Percentiles rank a stretch among this genome's conserved stretches.
These are phyloP conservation scores for Rhizoctonia solani DNA, from an alignment of 1,284 basidiomycete species.

Conservation along the genomic window DNA sequence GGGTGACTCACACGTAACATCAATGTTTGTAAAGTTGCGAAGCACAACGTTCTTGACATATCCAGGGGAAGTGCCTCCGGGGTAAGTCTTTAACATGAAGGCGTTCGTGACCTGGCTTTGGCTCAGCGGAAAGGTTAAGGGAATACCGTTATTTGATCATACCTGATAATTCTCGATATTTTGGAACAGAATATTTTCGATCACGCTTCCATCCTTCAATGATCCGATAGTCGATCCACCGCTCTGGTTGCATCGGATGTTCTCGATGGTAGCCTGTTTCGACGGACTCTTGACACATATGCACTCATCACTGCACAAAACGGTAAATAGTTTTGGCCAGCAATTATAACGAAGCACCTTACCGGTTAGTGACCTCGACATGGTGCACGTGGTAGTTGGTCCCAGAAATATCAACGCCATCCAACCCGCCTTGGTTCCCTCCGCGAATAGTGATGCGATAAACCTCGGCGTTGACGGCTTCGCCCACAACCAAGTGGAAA, in stretches of 20 bases:
- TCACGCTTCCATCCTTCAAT: conserved; percentile 45
- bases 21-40: conserved; percentile 43
- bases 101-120: conserved; percentile 1
- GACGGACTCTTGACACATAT: conserved; percentile 48
- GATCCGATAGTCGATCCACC: conserved; percentile 49
- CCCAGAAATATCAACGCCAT: conserved; percentile 48
- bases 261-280: conserved; percentile 47
- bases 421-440: conserved; percentile 47
- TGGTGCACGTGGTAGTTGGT: conserved; percentile 48
- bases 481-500: conserved; percentile 48
- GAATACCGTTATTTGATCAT: conserved; percentile 42
- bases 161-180: conserved; percentile 44
- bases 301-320: conserved; percentile 45
- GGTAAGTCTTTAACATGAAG: conserved; percentile 49
- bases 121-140: neutral
- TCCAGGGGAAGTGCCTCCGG: conserved; percentile 42
- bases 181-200: conserved; percentile 46
- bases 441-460: conserved; percentile 49
- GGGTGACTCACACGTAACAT: conserved; percentile 31
- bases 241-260: conserved; percentile 49
- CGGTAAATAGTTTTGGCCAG: neutral
- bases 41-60: conserved; percentile 47
- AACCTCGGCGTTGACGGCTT: conserved; percentile 46
- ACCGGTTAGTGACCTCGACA: conserved; percentile 48
- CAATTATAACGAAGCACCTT: neutral